phyloP scores from a whole-genome alignment of 352 stramenopile species.

The Pythium folliculosum region DNA sequence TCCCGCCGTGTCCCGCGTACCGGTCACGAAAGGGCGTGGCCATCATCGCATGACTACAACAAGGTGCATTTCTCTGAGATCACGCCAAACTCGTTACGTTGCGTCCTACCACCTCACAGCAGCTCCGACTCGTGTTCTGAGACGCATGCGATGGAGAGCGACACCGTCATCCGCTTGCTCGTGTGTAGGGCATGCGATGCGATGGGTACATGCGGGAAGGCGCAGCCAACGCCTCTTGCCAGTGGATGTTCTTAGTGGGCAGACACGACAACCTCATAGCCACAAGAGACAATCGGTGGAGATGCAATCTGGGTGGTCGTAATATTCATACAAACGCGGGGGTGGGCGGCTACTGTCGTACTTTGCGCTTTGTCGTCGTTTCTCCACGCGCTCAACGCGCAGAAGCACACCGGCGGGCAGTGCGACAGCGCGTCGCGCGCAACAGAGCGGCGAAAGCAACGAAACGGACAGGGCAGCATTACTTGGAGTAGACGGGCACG shows the following conservation, averaged over 20 bases:
- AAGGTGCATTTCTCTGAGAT: neutral
- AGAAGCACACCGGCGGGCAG: too few relatives aligned
- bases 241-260: neutral
- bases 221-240: neutral
- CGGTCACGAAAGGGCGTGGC: neutral
- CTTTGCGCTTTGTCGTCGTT: neutral
- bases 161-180: neutral
- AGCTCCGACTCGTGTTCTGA: neutral
- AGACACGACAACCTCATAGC: neutral
- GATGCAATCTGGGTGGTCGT: neutral
- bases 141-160: neutral
- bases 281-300: neutral
- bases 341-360: too few relatives aligned
- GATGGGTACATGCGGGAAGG: neutral
- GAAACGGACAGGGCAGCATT: constrained; percentile 15
- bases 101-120: neutral
- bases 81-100: neutral
- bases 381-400: neutral
- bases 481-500: constrained; percentile 86
- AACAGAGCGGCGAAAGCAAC: neutral
- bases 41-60: neutral
- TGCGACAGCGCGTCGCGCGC: too few relatives aligned
- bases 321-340: constrained; percentile 5
- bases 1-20: neutral
- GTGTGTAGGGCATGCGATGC: neutral